A percentile compares a stretch with the other conserved stretches of the same genome.
These are phyloP conservation scores for Nannochloropsis granulata DNA, from an alignment of 108 stramenopile species.

Conservation along the genomic window DNA sequence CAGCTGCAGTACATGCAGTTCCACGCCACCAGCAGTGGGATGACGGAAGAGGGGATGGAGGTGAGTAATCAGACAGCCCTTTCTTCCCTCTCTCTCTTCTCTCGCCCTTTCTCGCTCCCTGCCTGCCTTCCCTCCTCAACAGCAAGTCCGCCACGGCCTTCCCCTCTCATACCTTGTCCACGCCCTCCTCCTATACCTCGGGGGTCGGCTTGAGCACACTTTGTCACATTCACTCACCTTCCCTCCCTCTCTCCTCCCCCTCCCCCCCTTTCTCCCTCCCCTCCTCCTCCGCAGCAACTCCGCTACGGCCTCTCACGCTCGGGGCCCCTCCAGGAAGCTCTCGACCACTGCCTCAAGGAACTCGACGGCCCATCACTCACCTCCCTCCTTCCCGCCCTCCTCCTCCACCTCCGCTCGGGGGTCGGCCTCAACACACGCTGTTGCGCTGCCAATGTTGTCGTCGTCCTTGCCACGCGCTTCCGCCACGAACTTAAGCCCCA, in stretches of 20 bases:
- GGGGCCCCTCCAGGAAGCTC: conserved; percentile 29
- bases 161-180: too few species aligned
- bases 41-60: conserved; percentile 31
- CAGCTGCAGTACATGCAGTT: conserved; percentile 37
- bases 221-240: too few species aligned
- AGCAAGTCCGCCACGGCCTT: too few species aligned
- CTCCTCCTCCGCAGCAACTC: background rate
- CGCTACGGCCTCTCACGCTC: conserved; percentile 11
- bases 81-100: too few species aligned
- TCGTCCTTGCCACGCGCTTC: conserved; percentile 14
- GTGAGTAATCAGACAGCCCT: background rate
- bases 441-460: conserved; percentile 16
- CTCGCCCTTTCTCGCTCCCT: too few species aligned
- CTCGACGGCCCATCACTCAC: conserved; percentile 6
- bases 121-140: too few species aligned
- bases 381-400: conserved; percentile 13
- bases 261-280: background rate
- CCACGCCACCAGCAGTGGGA: conserved; percentile 20
- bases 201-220: too few species aligned
- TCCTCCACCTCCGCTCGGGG: conserved; percentile 4
- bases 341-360: conserved; percentile 21
- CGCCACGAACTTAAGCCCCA: background rate
- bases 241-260: too few species aligned
- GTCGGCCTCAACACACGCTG: conserved; percentile 21
- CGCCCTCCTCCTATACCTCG: too few species aligned